phyloP scores from a whole-genome alignment of 2,329 filamentous ascomycete species.

The Trichothecium sympodiale region DNA sequence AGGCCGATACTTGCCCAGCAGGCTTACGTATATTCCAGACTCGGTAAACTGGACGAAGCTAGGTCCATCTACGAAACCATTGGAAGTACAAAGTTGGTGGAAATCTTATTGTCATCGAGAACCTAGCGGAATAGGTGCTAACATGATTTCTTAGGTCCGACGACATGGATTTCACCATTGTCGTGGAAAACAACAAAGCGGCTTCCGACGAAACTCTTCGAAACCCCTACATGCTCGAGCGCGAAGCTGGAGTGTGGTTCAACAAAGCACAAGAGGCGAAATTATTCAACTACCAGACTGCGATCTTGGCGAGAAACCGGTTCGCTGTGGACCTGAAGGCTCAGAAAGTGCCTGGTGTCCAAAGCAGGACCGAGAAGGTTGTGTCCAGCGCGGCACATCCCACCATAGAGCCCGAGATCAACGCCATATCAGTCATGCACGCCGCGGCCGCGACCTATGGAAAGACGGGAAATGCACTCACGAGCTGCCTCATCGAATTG shows the following conservation, averaged over 20 bases:
- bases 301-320: conserved; percentile 46
- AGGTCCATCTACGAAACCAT: conserved; percentile 50
- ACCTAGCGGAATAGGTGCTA: conserved; percentile 10
- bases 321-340: conserved; percentile 54
- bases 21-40: conserved; percentile 56
- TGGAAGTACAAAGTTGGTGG: conserved; percentile 46
- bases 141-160: conserved; percentile 8
- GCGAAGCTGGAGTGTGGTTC: conserved; percentile 44
- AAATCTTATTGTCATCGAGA: too few relatives aligned
- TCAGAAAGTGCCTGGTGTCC: conserved; percentile 55
- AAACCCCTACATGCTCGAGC: conserved; percentile 61
- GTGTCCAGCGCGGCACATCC: conserved; percentile 19
- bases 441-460: conserved; percentile 64
- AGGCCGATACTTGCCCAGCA: conserved; percentile 68
- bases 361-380: conserved; percentile 32
- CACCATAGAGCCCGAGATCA: conserved; percentile 19
- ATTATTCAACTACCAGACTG: conserved; percentile 59
- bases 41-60: conserved; percentile 58
- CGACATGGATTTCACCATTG: conserved; percentile 54
- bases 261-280: conserved; percentile 45
- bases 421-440: conserved; percentile 38
- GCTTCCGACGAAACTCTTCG: conserved; percentile 26
- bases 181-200: conserved; percentile 54
- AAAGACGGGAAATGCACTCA: conserved; percentile 50
- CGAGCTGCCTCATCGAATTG: conserved; percentile 59